phyloP scores from a whole-genome alignment of 2,329 filamentous ascomycete species.

The Xylariomycetidae sp. region DNA sequence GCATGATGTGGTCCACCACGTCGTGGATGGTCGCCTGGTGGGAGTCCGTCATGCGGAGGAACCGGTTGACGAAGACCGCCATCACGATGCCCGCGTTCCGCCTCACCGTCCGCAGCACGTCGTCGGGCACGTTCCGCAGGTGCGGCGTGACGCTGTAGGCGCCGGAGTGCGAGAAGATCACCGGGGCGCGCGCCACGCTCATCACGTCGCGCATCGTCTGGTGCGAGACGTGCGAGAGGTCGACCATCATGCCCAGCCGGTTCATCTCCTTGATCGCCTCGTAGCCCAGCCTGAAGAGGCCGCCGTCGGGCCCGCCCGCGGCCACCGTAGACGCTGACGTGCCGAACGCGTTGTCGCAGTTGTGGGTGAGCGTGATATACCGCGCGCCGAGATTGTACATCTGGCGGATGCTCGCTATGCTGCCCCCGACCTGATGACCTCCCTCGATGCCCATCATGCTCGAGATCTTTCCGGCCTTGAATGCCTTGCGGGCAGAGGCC shows the following conservation, averaged over 20 bases:
- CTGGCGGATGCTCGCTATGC: conserved; percentile 30
- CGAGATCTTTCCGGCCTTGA: too few species aligned
- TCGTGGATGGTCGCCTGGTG: conserved; percentile 28
- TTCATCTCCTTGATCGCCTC: conserved; percentile 31
- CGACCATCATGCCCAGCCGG: conserved; percentile 30
- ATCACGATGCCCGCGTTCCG: conserved; percentile 36
- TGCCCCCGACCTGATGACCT: conserved; percentile 30
- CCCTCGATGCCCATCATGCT: conserved; percentile 35
- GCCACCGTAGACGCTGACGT: conserved; percentile 25
- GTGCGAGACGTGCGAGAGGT: conserved; percentile 27
- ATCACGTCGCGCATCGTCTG: conserved; percentile 27
- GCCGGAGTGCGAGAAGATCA: conserved; percentile 29
- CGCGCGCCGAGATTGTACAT: conserved; percentile 31
- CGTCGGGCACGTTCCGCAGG: conserved; percentile 36
- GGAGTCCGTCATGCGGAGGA: conserved; percentile 25
- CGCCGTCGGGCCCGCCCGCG: conserved; percentile 14
- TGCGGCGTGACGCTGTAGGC: conserved; percentile 23
- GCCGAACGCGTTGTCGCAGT: conserved; percentile 30
- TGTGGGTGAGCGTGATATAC: conserved; percentile 33
- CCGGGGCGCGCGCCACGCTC: conserved; percentile 20
- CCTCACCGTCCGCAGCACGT: conserved; percentile 30
- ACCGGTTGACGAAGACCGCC: conserved; percentile 35
- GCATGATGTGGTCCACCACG: conserved; percentile 31
- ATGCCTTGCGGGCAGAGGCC: too few species aligned
- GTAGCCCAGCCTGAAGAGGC: conserved; percentile 20